Conservation (phyloP, 441 rosid genomes). For the Jatropha multifida region DNA sequence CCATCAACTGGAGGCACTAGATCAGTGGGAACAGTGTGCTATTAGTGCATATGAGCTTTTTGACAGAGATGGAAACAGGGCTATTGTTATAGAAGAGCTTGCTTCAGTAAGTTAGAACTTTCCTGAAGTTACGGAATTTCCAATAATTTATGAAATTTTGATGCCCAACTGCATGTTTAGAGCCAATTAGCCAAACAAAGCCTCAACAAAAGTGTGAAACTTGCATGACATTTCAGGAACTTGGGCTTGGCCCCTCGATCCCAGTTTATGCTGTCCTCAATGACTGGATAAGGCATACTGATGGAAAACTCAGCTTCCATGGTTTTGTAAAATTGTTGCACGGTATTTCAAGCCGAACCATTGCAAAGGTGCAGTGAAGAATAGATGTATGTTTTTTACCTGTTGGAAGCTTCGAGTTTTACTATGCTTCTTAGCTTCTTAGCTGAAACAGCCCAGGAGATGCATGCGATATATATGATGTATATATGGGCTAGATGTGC, state of each 20-base stretch:
- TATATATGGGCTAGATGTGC: neutral
- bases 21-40: slow-evolving; percentile 80
- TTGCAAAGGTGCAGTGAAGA: slow-evolving; percentile 46
- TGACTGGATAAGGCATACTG: slow-evolving; percentile 86
- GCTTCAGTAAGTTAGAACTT: slow-evolving; percentile 68
- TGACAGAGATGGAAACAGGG: slow-evolving; percentile 85
- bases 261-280: slow-evolving; percentile 82
- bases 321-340: slow-evolving; percentile 85
- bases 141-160: neutral
- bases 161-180: neutral
- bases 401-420: neutral
- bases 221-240: slow-evolving; percentile 57
- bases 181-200: neutral
- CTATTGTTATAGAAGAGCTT: slow-evolving; percentile 83
- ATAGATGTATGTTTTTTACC: neutral
- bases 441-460: neutral
- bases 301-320: slow-evolving; percentile 95
- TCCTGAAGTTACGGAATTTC: neutral
- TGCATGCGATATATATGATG: neutral
- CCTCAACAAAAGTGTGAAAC: neutral
- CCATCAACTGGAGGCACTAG: slow-evolving; percentile 88
- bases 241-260: slow-evolving; percentile 82
- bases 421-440: neutral
- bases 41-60: slow-evolving; percentile 74
- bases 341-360: slow-evolving; percentile 62